A percentile compares a stretch with the other conserved stretches of the same genome.
Conservation (phyloP, 1,139 yeast genomes). For the Diutina sp. region DNA sequence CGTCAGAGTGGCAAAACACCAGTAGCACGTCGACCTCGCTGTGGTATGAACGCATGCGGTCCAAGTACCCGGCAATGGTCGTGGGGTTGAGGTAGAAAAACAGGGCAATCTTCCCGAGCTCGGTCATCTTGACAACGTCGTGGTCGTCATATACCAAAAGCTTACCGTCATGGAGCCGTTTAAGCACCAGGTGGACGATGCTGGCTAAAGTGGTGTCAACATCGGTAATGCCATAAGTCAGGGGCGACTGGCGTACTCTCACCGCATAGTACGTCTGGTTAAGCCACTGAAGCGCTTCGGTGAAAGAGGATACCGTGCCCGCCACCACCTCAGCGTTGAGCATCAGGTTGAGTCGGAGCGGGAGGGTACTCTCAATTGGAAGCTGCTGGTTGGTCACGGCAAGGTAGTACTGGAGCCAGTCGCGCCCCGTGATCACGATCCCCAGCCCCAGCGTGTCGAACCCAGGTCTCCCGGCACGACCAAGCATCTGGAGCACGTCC, state of each 20-base stretch:
- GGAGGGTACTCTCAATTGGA: conserved; percentile 84
- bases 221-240: background rate
- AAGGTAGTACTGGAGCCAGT: conserved; percentile 76
- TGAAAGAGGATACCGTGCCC: conserved; percentile 51
- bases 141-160: conserved; percentile 46
- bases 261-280: conserved; percentile 70
- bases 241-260: conserved; percentile 17
- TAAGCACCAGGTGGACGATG: background rate
- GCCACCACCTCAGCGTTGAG: conserved; percentile 80
- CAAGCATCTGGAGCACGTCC: conserved; percentile 89
- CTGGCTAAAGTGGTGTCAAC: background rate
- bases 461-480: conserved; percentile 96
- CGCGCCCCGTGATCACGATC: conserved; percentile 77
- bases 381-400: conserved; percentile 82
- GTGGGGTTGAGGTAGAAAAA: conserved; percentile 70
- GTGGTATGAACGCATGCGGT: conserved; percentile 49
- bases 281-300: conserved; percentile 72
- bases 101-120: conserved; percentile 76
- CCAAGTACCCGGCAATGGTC: conserved; percentile 55
- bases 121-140: conserved; percentile 46
- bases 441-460: conserved; percentile 92
- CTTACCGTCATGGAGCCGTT: conserved; percentile 10
- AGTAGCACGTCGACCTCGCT: conserved; percentile 65
- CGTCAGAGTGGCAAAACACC: conserved; percentile 71
- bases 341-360: conserved; percentile 56